Evolutionary conservation across 1,284 basidiomycete species (phyloP), one percentile per base, ranked within the genome.

Genomic region (Trichosporon sp.): DNA sequence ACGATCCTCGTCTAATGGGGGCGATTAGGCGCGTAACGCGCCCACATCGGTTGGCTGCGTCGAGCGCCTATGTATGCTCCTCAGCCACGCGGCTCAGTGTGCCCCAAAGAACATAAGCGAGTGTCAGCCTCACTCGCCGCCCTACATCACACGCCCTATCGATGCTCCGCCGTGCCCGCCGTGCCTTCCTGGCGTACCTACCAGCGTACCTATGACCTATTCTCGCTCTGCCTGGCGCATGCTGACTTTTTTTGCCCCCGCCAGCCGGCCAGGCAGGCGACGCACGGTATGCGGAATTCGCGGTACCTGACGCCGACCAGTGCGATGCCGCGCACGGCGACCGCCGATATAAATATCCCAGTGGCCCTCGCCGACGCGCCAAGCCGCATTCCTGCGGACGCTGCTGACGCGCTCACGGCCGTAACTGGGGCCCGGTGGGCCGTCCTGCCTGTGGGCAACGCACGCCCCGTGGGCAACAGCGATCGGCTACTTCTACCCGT

Each of bases 81-180:
- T 6, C 23, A 21, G 47, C 47, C 47, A 51, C 47, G 47, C 47
- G n/a, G 47, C 18, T 21, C 21, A 51, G 47, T 51, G 47, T 51
- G 47, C 47, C 47, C 47, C 47, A 51, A 51, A 51, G 47, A 51
- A 51, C 47, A 51, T 51, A 51, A 51, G 47, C 47, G 47, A 51
- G 23, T 51, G 47, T 25, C 44, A 47, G 44, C n/a, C 44, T 47
- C 44, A 47, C 44, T 47, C n/a, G 44, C 44, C 44, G 44, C 44
- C 15, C 3, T 12, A 11, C 35, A 13, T 11, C 12, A 15, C 12
- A 15, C 12, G 11, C 44, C 44, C 21, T 23, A 47, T 47, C 44
- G 44, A 47, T 47, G 44, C 44, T 47, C 44, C 47, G 47, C 38
- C 38, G 38, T 42, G 38, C 47, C 47, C 23, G 44, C 34, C 34